Evolutionary conservation across 805 yeast species (phyloP).

Genomic region (Wickerhamiella spandovensis): DNA sequence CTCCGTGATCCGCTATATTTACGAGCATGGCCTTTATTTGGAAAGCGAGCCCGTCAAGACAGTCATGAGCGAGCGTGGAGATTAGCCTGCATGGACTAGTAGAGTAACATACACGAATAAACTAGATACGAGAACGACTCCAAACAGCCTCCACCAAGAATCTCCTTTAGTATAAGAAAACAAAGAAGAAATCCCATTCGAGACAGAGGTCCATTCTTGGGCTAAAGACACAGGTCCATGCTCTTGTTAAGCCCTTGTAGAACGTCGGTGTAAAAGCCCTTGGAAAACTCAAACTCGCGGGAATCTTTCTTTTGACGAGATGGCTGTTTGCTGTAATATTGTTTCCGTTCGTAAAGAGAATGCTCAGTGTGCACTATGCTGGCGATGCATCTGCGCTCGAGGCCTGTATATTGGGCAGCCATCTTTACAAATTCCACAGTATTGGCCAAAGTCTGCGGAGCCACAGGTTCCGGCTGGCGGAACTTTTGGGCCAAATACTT

Average conservation of each 20-base stretch:
- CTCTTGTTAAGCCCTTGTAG: constrained; percentile 19
- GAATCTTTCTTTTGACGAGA: constrained; percentile 27
- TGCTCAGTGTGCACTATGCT: constrained; percentile 11
- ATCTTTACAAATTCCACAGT: constrained; percentile 15
- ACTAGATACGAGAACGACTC: too few relatives aligned
- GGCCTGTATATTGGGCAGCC: constrained; percentile 15
- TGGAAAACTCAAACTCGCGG: constrained; percentile 32
- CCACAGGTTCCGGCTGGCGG: neutral
- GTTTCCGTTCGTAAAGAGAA: constrained; percentile 2
- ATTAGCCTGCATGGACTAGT: too few relatives aligned
- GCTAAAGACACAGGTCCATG: constrained; percentile 14
- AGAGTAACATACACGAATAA: too few relatives aligned
- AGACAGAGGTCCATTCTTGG: too few relatives aligned
- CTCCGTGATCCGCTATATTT: constrained; percentile 86
- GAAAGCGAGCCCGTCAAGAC: constrained; percentile 92
- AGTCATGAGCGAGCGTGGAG: constrained; percentile 33
- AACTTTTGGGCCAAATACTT: constrained; percentile 9
- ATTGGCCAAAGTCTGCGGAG: constrained; percentile 6
- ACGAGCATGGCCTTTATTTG: constrained; percentile 75
- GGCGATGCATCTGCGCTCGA: constrained; percentile 15
- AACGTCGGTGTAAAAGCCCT: constrained; percentile 10
- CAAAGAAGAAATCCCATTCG: too few relatives aligned
- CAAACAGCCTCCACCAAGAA: too few relatives aligned
- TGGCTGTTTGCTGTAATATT: neutral
- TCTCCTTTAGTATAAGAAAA: too few relatives aligned